phyloP scores from a whole-genome alignment of 2,329 filamentous ascomycete species.

The Onygenales sp. region DNA sequence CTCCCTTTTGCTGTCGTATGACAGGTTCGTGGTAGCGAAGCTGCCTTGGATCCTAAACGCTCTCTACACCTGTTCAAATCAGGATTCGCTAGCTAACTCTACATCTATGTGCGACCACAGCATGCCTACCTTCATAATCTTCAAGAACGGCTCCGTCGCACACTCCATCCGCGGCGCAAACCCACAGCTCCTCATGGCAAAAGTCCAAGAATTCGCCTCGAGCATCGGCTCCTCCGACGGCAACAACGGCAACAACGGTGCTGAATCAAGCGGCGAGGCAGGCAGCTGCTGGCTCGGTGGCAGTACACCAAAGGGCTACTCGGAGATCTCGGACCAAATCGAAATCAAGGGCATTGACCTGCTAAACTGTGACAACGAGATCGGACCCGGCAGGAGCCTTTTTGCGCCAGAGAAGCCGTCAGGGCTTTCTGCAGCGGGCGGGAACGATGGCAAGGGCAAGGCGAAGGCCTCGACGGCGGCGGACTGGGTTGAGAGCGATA shows the following conservation, averaged over 20 bases:
- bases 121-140: conserved; percentile 90
- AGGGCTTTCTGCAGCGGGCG: conserved; percentile 34
- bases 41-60: no score
- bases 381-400: conserved; percentile 62
- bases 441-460: conserved; percentile 32
- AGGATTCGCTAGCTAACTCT: neutral
- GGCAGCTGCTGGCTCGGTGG: conserved; percentile 61
- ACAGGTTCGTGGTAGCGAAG: no score
- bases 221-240: conserved; percentile 41
- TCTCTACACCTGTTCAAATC: no score
- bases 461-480: conserved; percentile 45
- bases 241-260: conserved; percentile 35
- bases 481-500: conserved; percentile 94
- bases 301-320: conserved; percentile 67
- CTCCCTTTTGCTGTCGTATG: neutral
- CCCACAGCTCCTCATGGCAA: conserved; percentile 56
- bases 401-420: conserved; percentile 63
- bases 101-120: conserved; percentile 20
- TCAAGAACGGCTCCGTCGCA: conserved; percentile 59
- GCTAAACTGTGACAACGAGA: conserved; percentile 72
- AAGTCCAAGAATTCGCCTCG: conserved; percentile 58
- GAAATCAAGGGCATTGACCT: conserved; percentile 75
- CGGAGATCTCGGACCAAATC: conserved; percentile 71
- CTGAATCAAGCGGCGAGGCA: conserved; percentile 30
- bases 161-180: conserved; percentile 68